Base-by-base conservation (phyloP, 2,329 filamentous ascomycete genomes). In the Eutypa lata region DNA sequence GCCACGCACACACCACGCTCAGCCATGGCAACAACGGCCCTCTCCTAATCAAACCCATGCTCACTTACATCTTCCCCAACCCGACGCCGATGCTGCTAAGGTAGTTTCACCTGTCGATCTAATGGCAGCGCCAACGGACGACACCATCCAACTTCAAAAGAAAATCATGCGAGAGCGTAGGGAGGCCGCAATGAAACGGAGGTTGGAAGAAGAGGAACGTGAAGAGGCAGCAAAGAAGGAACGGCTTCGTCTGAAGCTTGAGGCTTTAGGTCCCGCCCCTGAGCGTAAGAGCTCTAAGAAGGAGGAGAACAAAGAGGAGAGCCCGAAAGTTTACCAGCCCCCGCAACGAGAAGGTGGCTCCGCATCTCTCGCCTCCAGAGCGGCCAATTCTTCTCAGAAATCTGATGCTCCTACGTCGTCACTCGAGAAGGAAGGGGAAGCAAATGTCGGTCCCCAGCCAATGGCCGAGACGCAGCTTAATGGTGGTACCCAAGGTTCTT, bases 121-220 rank as follows among this genome's bases (percentile, higher is more conserved):
- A 26, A 65, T 69, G 60, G 66, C 63, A n/a, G 60, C 64, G 18
- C 64, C 65, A 21, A 65, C 67, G 22, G 64, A 68, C 2, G 79
- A 81, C 47, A 84, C 88, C 53, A 78, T 78, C 58, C 84, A 77
- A 68, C 82, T 74, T 63, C 88, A 82, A 72, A 88, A 76, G 79
- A 89, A 78, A 71, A 80, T 90, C 21, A 91, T 92, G 88, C 80
- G 80, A 37, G 85, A 90, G 61, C 82, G 83, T 38, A 78, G 85
- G 7, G 87, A 91, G 62, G 73, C 84, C 49, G 88, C 87, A 19
- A 84, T 86, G 63, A 86, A 88, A 64, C 79, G 87, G 53, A 77
- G 83, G 47, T 73, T 83, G 54, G 87, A 89, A 53, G 81, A 91
- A 67, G 86, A 88, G 61, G 85, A 81, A 19, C 80, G 77, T n/a